Evolutionary conservation across 306 rosid genomes (phyloP).

Genomic region (Begonia loranthoides): DNA sequence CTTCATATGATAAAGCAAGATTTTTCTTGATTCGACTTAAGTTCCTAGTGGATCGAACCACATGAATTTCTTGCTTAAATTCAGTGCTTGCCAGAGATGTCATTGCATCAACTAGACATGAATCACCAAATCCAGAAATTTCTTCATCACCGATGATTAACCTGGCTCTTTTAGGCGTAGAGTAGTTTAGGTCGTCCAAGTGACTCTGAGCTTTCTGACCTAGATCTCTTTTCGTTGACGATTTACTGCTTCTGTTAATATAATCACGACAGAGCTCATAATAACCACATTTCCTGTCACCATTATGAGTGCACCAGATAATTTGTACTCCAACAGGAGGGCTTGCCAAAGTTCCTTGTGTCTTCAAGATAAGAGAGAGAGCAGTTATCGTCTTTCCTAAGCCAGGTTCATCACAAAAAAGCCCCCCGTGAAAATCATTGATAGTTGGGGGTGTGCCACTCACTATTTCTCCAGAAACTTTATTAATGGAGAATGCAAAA

Average conservation of each 20-base stretch:
- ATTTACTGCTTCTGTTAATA: conserved; percentile 14
- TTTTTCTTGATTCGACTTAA: conserved; percentile 45
- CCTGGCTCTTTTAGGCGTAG: conserved; percentile 52
- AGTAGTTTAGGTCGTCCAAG: conserved; percentile 23
- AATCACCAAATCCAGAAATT: conserved; percentile 11
- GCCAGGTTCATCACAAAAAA: conserved; percentile 98
- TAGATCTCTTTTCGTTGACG: conserved; percentile 30
- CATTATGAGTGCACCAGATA: conserved; percentile 63
- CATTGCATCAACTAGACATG: conserved; percentile 25
- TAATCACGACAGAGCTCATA: conserved; percentile 54
- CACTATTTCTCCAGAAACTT: conserved; percentile 74
- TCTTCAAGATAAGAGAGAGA: conserved; percentile 76
- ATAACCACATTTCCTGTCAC: conserved; percentile 67
- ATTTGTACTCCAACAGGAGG: conserved; percentile 59
- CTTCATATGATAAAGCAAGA: conserved; percentile 31
- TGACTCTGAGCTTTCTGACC: conserved; percentile 22
- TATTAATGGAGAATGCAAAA: conserved; percentile 47
- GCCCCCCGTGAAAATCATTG: conserved; percentile 82
- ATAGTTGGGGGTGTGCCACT: conserved; percentile 51
- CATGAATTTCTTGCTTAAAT: conserved; percentile 24
- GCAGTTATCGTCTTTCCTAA: conserved; percentile 95
- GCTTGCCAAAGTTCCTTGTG: conserved; percentile 60
- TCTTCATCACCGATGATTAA: conserved; percentile 22
- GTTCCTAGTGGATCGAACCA: conserved; percentile 35
- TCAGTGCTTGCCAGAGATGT: conserved; percentile 33